Evolutionary conservation across 2,329 filamentous ascomycete genomes (phyloP).

Genomic region (Triangularia setosa): DNA sequence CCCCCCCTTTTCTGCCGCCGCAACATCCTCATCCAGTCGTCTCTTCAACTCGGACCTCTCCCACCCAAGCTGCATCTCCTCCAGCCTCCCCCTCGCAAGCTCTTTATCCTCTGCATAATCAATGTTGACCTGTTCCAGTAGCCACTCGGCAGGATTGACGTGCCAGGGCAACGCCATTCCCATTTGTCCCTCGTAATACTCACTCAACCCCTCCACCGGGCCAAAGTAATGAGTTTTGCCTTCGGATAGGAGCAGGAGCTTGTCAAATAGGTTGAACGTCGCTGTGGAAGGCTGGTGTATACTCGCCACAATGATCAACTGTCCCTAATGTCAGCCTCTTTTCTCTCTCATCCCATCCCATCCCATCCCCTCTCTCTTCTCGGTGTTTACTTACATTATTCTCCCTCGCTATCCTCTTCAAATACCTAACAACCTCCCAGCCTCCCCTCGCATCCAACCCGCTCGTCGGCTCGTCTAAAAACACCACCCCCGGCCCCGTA

Average conservation of each 20-base stretch:
- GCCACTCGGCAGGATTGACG: slow-evolving; percentile 75
- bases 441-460: slow-evolving; percentile 76
- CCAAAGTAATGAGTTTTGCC: slow-evolving; percentile 74
- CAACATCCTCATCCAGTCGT: slow-evolving; percentile 26
- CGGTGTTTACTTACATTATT: slow-evolving; percentile 53
- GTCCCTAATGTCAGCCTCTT: not conserved
- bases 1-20: slow-evolving; percentile 25
- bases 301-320: slow-evolving; percentile 74
- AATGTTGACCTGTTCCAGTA: slow-evolving; percentile 73
- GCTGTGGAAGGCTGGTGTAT: slow-evolving; percentile 83
- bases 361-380: not conserved
- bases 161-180: slow-evolving; percentile 63
- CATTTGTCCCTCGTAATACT: slow-evolving; percentile 56
- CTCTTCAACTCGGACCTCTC: slow-evolving; percentile 36
- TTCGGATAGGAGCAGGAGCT: slow-evolving; percentile 66
- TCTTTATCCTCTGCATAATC: slow-evolving; percentile 60
- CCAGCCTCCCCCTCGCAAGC: slow-evolving; percentile 46
- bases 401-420: slow-evolving; percentile 61
- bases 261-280: slow-evolving; percentile 78
- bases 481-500: slow-evolving; percentile 74
- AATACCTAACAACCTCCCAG: slow-evolving; percentile 71
- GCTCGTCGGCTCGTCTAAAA: slow-evolving; percentile 80
- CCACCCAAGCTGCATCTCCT: slow-evolving; percentile 55
- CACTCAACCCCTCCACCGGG: slow-evolving; percentile 50
- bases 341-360: not conserved